phyloP scores from a whole-genome alignment of 2,329 filamentous ascomycete genomes.

The Fusarium cicatricum region DNA sequence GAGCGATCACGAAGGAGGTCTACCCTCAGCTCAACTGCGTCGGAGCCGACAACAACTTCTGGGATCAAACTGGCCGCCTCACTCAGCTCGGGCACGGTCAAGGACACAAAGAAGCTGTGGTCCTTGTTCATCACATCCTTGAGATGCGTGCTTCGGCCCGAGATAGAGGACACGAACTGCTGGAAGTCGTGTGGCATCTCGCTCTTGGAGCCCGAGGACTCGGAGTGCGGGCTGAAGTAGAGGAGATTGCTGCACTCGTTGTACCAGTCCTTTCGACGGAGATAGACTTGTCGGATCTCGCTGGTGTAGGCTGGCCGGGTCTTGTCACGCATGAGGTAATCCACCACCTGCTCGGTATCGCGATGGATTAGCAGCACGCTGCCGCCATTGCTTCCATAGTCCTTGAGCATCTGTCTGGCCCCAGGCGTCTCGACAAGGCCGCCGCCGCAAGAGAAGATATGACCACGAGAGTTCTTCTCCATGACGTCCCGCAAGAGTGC shows the following conservation, averaged over 20 bases:
- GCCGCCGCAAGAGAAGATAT: slow-evolving; percentile 93
- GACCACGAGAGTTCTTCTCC: slow-evolving; percentile 74
- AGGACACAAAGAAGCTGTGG: slow-evolving; percentile 90
- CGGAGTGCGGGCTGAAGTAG: slow-evolving; percentile 80
- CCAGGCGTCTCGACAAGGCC: slow-evolving; percentile 88
- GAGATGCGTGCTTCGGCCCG: slow-evolving; percentile 57
- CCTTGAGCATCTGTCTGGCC: slow-evolving; percentile 76
- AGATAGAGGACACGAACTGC: slow-evolving; percentile 52
- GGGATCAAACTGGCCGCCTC: slow-evolving; percentile 71
- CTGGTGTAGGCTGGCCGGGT: slow-evolving; percentile 91
- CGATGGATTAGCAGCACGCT: slow-evolving; percentile 88
- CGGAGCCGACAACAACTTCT: slow-evolving; percentile 80
- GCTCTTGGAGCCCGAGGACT: slow-evolving; percentile 32
- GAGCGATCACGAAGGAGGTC: slow-evolving; percentile 83
- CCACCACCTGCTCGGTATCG: slow-evolving; percentile 86
- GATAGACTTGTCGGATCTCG: slow-evolving; percentile 90
- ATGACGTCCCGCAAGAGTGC: slow-evolving; percentile 77
- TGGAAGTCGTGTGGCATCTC: slow-evolving; percentile 48
- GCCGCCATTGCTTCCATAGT: slow-evolving; percentile 79
- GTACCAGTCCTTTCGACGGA: slow-evolving; percentile 88
- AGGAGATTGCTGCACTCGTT: slow-evolving; percentile 92
- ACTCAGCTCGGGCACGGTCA: slow-evolving; percentile 81
- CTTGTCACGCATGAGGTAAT: slow-evolving; percentile 88
- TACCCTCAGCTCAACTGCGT: slow-evolving; percentile 93
- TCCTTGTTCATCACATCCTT: slow-evolving; percentile 58